A percentile compares a stretch with the other conserved stretches of the same genome.
Evolutionary conservation across 371 early-diverging fungal species (phyloP).

Genomic region (Apophysomyces sp.): DNA sequence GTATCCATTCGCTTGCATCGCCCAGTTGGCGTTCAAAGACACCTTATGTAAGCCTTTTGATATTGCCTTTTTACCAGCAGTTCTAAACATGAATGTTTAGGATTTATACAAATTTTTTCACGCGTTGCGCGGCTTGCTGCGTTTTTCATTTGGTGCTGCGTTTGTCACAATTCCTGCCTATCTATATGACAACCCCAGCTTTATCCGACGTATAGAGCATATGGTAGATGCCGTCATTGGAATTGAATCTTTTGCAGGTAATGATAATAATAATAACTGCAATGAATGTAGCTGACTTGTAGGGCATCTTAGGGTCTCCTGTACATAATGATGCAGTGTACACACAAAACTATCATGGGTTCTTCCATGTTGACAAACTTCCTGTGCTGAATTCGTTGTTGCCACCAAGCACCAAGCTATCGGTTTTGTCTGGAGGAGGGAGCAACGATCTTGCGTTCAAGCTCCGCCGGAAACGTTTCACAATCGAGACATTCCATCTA

Average conservation of each 20-base stretch:
- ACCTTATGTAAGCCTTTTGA: conserved; percentile 44
- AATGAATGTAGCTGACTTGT: conserved; percentile 6
- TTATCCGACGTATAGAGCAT: conserved; percentile 77
- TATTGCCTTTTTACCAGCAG: neutral
- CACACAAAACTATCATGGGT: conserved; percentile 83
- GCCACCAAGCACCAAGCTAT: conserved; percentile 69
- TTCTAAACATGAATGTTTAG: conserved; percentile 20
- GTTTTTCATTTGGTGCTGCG: conserved; percentile 76
- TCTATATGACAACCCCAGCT: conserved; percentile 62
- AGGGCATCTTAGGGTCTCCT: conserved; percentile 36
- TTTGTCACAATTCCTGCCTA: conserved; percentile 84
- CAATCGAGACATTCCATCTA: conserved; percentile 88
- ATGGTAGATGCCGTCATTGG: conserved; percentile 85
- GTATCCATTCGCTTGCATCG: conserved; percentile 77
- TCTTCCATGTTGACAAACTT: conserved; percentile 83
- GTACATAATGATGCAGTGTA: conserved; percentile 46
- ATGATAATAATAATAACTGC: neutral
- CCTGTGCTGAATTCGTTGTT: conserved; percentile 79
- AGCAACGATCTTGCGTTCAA: conserved; percentile 83
- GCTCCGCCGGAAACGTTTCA: conserved; percentile 84
- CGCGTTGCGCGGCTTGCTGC: conserved; percentile 72
- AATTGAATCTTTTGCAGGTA: conserved; percentile 92
- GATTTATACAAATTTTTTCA: conserved; percentile 73
- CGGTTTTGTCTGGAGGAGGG: conserved; percentile 62
- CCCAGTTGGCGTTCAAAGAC: conserved; percentile 71